Base-by-base conservation (phyloP, 257 asterid genomes). In the Anisodus tanguticus region DNA sequence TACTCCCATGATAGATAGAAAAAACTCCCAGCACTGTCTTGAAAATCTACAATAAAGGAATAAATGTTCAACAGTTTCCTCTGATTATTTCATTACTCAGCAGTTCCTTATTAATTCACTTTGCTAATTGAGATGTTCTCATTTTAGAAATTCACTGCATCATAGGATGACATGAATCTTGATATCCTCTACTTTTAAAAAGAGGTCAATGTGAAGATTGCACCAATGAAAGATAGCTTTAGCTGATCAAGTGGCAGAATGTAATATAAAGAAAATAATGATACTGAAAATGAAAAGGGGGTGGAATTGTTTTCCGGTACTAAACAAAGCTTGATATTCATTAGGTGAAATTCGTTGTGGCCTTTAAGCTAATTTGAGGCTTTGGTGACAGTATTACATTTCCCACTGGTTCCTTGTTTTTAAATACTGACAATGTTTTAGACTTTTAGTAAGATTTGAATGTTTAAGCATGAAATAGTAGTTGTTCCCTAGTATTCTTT, bases 351-450 rank as follows among this genome's bases (percentile, higher is more conserved):
- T 66, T 58, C 22, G 0, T 58, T 57, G 11, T 19, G 15, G 6
- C 53, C 53, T 68, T 68, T 15, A 68, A 68, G 77, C 77, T 39
- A 68, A 37, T 68, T 68, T 68, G 53, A 68, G 26, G 77, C 11
- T 2, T 8, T 68, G 77, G 1, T 39, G 22, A 68, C 17, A 68
- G 53, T 37, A 15, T 39, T 68, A 7, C 77, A 68, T 68, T 41
- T 68, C 47, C 43, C n/a, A 1, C 37, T 11, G 1, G 4, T 47
- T 47, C 19, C 11, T 53, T 2, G 10, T 47, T 19, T 49, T 74
- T 13, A 6, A 74, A 6, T 6, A 22, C 35, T 74, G 62, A 12
- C 62, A 3, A 22, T 49, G 60, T 12, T 19, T 49, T 67, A 37
- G 49, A 67, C 76, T 67, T 37, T 4, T 47, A 49, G 62, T 8